Base-by-base conservation (phyloP, 2,329 filamentous ascomycete genomes). In the Leptosphaerulina australis region DNA sequence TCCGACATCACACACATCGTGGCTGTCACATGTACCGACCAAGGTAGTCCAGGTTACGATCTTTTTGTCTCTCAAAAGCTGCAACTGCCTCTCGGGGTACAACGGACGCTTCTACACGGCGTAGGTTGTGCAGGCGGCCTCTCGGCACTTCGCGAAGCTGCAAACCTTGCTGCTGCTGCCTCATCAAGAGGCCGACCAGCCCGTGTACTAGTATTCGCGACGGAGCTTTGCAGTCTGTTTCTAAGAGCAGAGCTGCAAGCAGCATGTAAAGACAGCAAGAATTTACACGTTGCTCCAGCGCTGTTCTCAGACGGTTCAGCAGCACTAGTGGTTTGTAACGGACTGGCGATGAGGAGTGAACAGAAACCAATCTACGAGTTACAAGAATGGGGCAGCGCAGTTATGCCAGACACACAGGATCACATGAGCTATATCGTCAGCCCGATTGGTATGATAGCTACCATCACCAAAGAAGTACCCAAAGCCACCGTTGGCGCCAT, bases 261-360 rank as follows among this genome's bases (percentile, higher is more conserved):
- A 66, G 81, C 87, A 65, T 12, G 81, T 12, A 37, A 43, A 28
- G 58, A 64, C 15, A 29, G 14, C 2, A 37, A 87, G 58, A 77
- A 86, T 52, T 81, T 84, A 9, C 77, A 85, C 24, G 87, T 90
- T 59, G 87, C 85, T 2, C 77, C 83, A 1, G 82, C 81, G 11
- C 71, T 90, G 2, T 90, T 90, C 67, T 88, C 85, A 15, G 87
- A 90, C 67, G 88, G 84, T 56, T 86, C 83, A n/a, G 85, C 85
- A 48, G 83, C 86, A 0, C 70, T 83, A 21, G 75, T 90, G 1
- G 64, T 90, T 25, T 85, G 83, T 63, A 90, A 90, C 62, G 80
- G 79, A 0, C 73, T 88, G 44, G 84, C 81, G 1, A 74, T 69
- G 15, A 51, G 61, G 1, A 53, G 57, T 6, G 51, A 63, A 1